These are phyloP conservation scores for Rhododendron henanense DNA, from an alignment of 148 eudicot genomes.

Conservation along the genomic window DNA sequence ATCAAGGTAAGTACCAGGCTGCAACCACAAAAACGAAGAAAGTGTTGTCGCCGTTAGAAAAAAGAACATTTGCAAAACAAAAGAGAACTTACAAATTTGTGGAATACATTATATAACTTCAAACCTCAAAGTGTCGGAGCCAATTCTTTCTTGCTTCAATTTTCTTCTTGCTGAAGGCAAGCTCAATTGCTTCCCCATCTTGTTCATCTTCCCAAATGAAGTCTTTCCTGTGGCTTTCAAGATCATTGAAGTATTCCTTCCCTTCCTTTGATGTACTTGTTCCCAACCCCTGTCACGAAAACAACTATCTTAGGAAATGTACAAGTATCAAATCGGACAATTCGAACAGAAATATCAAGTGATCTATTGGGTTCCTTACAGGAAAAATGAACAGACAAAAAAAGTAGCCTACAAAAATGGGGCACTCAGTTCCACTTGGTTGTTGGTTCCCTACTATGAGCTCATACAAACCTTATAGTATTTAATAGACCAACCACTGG, in stretches of 20 bases:
- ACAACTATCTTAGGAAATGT: neutral
- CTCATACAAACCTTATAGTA: constrained; percentile 75
- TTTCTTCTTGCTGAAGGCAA: constrained; percentile 95
- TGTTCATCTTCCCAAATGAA: constrained; percentile 72
- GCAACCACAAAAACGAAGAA: neutral
- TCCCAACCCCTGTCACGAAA: constrained; percentile 77
- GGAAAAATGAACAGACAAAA: neutral
- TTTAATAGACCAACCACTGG: constrained; percentile 70
- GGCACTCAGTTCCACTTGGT: neutral
- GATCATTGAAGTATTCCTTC: constrained; percentile 67
- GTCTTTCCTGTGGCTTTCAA: constrained; percentile 63
- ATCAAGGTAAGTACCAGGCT: constrained; percentile 78
- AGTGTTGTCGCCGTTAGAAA: neutral
- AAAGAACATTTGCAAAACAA: neutral
- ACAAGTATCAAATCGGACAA: neutral
- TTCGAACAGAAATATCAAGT: neutral
- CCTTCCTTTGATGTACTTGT: constrained; percentile 81
- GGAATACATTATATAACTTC: neutral
- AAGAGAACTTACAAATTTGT: neutral
- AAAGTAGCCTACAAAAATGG: neutral
- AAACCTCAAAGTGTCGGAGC: constrained; percentile 83
- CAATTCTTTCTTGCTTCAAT: constrained; percentile 95
- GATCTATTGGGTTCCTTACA: neutral
- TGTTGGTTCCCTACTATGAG: neutral
- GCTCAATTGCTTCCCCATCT: constrained; percentile 90